These are phyloP conservation scores for Phytophthora lateralis DNA, from an alignment of 352 stramenopile genomes.

Conservation along the genomic window DNA sequence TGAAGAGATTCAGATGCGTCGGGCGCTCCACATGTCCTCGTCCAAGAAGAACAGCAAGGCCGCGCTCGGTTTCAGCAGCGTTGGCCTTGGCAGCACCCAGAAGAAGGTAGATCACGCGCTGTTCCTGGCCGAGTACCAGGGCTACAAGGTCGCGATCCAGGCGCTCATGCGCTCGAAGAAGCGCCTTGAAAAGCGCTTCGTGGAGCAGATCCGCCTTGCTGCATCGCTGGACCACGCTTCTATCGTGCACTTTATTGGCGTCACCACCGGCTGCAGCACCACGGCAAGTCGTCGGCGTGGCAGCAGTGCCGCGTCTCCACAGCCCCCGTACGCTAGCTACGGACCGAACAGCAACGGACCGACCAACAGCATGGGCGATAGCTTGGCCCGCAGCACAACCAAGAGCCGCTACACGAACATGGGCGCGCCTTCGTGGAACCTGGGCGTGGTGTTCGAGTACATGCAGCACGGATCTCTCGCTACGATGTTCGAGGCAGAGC, in stretches of 20 bases:
- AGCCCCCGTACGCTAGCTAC: slow-evolving; percentile 17
- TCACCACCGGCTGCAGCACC: slow-evolving; percentile 64
- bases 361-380: slow-evolving; percentile 1
- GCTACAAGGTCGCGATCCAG: slow-evolving; percentile 72
- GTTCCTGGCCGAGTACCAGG: slow-evolving; percentile 72
- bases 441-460: slow-evolving; percentile 79
- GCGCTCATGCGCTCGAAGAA: slow-evolving; percentile 62
- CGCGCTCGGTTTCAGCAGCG: slow-evolving; percentile 35
- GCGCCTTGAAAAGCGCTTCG: slow-evolving; percentile 55
- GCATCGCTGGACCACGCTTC: slow-evolving; percentile 63
- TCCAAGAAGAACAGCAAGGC: slow-evolving; percentile 37
- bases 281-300: slow-evolving; percentile 36
- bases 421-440: slow-evolving; percentile 54
- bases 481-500: slow-evolving; percentile 61
- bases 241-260: slow-evolving; percentile 80
- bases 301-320: slow-evolving; percentile 22
- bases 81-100: slow-evolving; percentile 24
- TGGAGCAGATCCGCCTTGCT: slow-evolving; percentile 73
- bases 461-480: slow-evolving; percentile 72
- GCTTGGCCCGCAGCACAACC: slow-evolving; percentile 10
- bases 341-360: slow-evolving; percentile 18
- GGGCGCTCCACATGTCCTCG: slow-evolving; percentile 34
- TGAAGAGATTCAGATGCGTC: slow-evolving; percentile 64
- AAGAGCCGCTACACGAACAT: slow-evolving; percentile 38
- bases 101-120: slow-evolving; percentile 38